Evolutionary conservation across 2,329 filamentous ascomycete genomes (phyloP).

Genomic region (Coniosporium tulheliwenetii): DNA sequence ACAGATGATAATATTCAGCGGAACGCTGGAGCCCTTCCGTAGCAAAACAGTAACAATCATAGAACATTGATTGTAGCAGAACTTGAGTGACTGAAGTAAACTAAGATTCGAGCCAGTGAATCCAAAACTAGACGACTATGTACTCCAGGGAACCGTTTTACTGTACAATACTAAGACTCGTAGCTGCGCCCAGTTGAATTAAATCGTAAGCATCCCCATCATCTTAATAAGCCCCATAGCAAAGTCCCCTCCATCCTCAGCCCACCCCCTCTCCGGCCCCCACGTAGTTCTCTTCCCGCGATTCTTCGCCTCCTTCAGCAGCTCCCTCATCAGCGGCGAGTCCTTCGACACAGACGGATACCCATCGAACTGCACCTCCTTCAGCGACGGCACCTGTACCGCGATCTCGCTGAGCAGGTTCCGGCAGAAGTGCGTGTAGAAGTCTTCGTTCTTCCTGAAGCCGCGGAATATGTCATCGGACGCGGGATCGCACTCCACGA

Average conservation of each 20-base stretch:
- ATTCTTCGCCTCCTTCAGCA: slow-evolving; percentile 37
- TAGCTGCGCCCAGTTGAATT: no score
- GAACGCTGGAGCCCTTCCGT: no score
- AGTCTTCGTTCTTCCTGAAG: slow-evolving; percentile 49
- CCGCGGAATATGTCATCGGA: slow-evolving; percentile 49
- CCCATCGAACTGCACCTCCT: slow-evolving; percentile 53
- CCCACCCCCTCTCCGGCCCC: slow-evolving; percentile 55
- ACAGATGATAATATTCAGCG: no score
- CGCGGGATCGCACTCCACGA: slow-evolving; percentile 57
- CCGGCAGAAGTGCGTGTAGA: slow-evolving; percentile 53
- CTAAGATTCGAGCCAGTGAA: no score
- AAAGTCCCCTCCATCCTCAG: slow-evolving; percentile 28
- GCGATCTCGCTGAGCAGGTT: slow-evolving; percentile 42
- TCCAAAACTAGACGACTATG: no score
- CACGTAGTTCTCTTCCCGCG: slow-evolving; percentile 42
- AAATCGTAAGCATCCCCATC: no score
- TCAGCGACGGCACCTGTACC: slow-evolving; percentile 37
- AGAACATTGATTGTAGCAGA: no score
- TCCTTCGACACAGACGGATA: slow-evolving; percentile 49
- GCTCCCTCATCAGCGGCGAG: slow-evolving; percentile 46
- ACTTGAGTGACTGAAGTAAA: no score
- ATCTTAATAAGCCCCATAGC: no score
- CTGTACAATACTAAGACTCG: no score
- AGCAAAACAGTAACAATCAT: no score
- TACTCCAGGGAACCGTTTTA: no score